A percentile compares a stretch with the other conserved stretches of the same genome.
Conservation (phyloP, 306 rosid genomes). For the Trichosanthes truncata region DNA sequence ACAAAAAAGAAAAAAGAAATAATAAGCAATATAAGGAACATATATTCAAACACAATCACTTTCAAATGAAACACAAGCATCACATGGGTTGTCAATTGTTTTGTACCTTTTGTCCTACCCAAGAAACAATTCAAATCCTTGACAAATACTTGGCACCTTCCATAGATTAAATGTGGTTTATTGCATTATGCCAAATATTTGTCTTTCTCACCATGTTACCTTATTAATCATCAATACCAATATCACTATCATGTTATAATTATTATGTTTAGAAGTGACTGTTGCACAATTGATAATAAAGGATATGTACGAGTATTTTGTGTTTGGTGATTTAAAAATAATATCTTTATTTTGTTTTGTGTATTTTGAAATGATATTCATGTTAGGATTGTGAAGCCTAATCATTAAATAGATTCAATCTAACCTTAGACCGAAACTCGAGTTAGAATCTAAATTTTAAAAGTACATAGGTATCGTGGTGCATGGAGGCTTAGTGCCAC, state of each 20-base stretch:
- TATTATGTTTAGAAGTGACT: background rate
- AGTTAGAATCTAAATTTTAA: background rate
- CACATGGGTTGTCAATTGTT: constrained; percentile 11
- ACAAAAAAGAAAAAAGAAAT: background rate
- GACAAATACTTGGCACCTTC: background rate
- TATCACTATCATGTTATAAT: background rate
- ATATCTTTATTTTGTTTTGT: background rate
- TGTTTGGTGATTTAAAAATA: background rate
- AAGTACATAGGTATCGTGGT: too few species aligned
- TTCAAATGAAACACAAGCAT: constrained; percentile 8
- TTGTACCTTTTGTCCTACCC: background rate
- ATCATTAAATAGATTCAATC: background rate
- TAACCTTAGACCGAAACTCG: background rate
- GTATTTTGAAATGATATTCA: background rate
- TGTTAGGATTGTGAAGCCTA: background rate
- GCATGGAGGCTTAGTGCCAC: too few species aligned
- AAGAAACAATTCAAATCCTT: background rate
- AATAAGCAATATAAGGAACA: background rate
- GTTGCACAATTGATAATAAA: background rate
- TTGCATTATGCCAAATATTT: background rate
- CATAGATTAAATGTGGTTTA: background rate
- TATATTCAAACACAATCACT: background rate
- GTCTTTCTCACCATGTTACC: background rate
- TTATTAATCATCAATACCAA: background rate
- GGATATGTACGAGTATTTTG: too few species aligned